Conservation (phyloP, 257 asterid genomes). For the Solanum tacnaense region DNA sequence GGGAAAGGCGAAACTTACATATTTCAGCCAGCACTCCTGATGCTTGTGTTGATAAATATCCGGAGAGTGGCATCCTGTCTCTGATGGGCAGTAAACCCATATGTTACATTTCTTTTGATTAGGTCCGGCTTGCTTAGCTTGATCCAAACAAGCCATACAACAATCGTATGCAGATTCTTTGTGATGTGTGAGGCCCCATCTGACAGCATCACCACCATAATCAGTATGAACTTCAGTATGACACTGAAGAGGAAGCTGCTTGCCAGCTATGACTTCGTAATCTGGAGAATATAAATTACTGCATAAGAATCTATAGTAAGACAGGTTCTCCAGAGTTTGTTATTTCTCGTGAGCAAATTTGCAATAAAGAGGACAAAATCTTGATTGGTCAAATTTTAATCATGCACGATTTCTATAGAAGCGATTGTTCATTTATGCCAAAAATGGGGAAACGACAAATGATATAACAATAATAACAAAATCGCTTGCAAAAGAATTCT, state of each 20-base stretch:
- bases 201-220: conserved; percentile 76
- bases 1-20: conserved; percentile 33
- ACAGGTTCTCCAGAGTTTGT: background rate
- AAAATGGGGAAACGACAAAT: background rate
- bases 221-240: conserved; percentile 73
- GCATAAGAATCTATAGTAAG: background rate
- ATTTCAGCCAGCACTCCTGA: conserved; percentile 93
- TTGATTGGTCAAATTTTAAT: background rate
- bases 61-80: conserved; percentile 85
- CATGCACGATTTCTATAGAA: background rate
- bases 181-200: conserved; percentile 92
- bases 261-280: conserved; percentile 54
- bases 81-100: conserved; percentile 91
- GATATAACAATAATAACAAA: background rate
- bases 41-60: conserved; percentile 76
- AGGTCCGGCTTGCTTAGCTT: conserved; percentile 58
- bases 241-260: conserved; percentile 77
- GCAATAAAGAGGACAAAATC: background rate
- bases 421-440: background rate
- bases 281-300: conserved; percentile 30
- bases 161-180: conserved; percentile 94
- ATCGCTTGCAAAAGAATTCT: background rate
- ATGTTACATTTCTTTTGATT: conserved; percentile 60
- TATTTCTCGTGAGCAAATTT: background rate
- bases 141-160: conserved; percentile 83